These are phyloP conservation scores for Hibiscus mutabilis DNA, from an alignment of 345 rosid species.

Conservation along the genomic window DNA sequence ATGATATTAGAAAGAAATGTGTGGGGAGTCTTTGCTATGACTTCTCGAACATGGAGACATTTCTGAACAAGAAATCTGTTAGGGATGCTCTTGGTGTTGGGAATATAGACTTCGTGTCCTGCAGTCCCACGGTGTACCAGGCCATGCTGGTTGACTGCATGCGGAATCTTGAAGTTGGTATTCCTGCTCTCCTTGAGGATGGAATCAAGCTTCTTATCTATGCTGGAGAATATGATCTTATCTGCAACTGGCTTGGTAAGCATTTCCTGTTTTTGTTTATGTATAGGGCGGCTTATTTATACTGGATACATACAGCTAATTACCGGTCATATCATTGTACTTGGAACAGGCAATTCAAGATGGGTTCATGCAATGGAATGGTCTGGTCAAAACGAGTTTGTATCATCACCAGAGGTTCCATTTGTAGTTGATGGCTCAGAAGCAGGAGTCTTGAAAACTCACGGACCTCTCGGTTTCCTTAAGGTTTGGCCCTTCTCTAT, in stretches of 20 bases:
- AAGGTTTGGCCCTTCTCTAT: slow-evolving; percentile 44
- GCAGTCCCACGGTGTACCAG: slow-evolving; percentile 73
- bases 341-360: slow-evolving; percentile 77
- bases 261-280: slow-evolving; percentile 4
- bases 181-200: slow-evolving; percentile 89
- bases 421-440: slow-evolving; percentile 68
- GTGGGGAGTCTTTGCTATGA: slow-evolving; percentile 89
- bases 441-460: slow-evolving; percentile 64
- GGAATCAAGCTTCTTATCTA: slow-evolving; percentile 86
- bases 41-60: slow-evolving; percentile 97
- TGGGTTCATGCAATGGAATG: slow-evolving; percentile 99
- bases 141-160: slow-evolving; percentile 96
- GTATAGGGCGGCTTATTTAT: not conserved
- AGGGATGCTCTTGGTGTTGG: slow-evolving; percentile 82
- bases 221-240: slow-evolving; percentile 98
- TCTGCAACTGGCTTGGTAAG: slow-evolving; percentile 98
- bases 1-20: slow-evolving; percentile 89
- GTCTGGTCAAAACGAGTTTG: slow-evolving; percentile 73
- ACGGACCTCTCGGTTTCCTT: slow-evolving; percentile 81
- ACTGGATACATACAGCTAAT: not conserved
- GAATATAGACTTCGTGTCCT: slow-evolving; percentile 77
- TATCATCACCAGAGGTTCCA: slow-evolving; percentile 54
- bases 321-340: not conserved
- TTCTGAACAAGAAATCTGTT: slow-evolving; percentile 60
- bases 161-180: slow-evolving; percentile 91